phyloP scores from a whole-genome alignment of 2,329 filamentous ascomycete genomes.

The Cercospora beticola region DNA sequence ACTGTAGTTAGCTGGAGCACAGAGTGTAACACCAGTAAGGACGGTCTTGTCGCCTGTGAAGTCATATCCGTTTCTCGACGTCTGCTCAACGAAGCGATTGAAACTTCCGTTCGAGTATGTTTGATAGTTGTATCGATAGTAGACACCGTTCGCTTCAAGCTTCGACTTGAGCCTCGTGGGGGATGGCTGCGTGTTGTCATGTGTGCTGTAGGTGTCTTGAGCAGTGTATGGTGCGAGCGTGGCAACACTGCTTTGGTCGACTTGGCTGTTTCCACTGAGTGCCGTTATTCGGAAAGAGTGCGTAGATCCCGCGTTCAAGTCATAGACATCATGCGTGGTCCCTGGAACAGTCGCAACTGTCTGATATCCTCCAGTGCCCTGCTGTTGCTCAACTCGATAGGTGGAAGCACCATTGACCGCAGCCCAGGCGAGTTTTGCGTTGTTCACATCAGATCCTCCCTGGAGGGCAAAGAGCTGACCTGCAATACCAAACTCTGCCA shows the following conservation, averaged over 20 bases:
- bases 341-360: constrained; percentile 17
- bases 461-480: constrained; percentile 24
- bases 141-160: constrained; percentile 20
- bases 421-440: constrained; percentile 25
- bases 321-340: constrained; percentile 20
- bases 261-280: constrained; percentile 14
- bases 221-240: constrained; percentile 13
- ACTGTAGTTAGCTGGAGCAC: constrained; percentile 13
- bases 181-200: constrained; percentile 23
- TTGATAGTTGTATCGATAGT: constrained; percentile 29
- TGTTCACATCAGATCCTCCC: constrained; percentile 19
- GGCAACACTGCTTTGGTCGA: constrained; percentile 15
- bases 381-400: constrained; percentile 19
- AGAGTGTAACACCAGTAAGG: constrained; percentile 6
- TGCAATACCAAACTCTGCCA: constrained; percentile 22
- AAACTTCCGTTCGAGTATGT: constrained; percentile 19
- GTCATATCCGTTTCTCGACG: constrained; percentile 25
- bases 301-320: constrained; percentile 6
- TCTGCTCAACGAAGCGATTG: constrained; percentile 24
- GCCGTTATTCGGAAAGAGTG: constrained; percentile 20
- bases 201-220: constrained; percentile 19
- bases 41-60: constrained; percentile 25
- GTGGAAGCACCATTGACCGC: constrained; percentile 13
- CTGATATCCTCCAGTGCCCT: constrained; percentile 13
- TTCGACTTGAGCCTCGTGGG: constrained; percentile 16